Evolutionary conservation across 805 yeast genomes (phyloP).

Genomic region (Kazachstania bromeliacearum): DNA sequence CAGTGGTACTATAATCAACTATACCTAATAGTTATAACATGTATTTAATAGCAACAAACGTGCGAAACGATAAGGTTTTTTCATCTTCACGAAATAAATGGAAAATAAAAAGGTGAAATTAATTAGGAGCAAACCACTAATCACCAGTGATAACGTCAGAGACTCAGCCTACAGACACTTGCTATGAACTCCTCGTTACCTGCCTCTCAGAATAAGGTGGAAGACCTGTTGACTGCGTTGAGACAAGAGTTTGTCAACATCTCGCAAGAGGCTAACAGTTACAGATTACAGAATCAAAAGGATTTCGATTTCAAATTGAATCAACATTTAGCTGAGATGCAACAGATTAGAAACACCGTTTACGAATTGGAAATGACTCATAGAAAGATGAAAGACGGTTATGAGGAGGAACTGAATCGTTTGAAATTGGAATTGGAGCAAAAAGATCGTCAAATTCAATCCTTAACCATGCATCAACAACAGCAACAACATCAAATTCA

Average conservation of each 20-base stretch:
- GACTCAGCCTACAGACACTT: too few relatives aligned
- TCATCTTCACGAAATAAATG: too few relatives aligned
- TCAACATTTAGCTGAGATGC: conserved; percentile 89
- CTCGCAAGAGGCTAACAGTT: conserved; percentile 74
- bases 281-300: conserved; percentile 75
- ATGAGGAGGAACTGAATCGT: conserved; percentile 83
- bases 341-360: conserved; percentile 86
- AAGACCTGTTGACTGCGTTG: conserved; percentile 83
- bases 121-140: too few relatives aligned
- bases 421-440: conserved; percentile 79
- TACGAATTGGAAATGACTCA: conserved; percentile 90
- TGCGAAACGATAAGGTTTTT: too few relatives aligned
- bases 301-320: conserved; percentile 82
- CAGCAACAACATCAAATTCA: conserved; percentile 24
- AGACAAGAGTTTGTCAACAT: conserved; percentile 85
- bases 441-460: conserved; percentile 50
- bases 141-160: too few relatives aligned
- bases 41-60: too few relatives aligned
- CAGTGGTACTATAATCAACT: neutral
- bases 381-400: conserved; percentile 87
- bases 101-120: too few relatives aligned
- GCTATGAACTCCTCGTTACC: too few relatives aligned
- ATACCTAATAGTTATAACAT: too few relatives aligned
- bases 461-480: conserved; percentile 26
- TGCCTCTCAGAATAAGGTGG: conserved; percentile 34